These are phyloP conservation scores for Petunia hybrid DNA, from an alignment of 305 asterid species.

Conservation along the genomic window DNA sequence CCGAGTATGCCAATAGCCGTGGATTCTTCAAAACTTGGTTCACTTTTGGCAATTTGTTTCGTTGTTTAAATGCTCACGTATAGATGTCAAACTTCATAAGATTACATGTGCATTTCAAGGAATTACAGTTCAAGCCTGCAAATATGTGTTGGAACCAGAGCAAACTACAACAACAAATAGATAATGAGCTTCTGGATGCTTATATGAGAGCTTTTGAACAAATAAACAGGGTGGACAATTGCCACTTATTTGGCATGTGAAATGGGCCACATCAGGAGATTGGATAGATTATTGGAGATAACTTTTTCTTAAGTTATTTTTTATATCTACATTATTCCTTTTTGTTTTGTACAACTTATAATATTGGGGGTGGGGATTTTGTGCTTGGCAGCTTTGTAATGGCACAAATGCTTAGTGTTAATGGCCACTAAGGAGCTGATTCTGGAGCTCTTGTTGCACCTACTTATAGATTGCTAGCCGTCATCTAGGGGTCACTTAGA, in stretches of 20 bases:
- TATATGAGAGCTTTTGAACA: not conserved
- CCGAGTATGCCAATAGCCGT: not conserved
- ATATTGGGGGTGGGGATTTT: not conserved
- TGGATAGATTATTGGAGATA: not conserved
- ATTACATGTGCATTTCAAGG: not conserved
- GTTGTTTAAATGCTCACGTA: not conserved
- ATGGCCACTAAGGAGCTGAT: slow-evolving; percentile 3
- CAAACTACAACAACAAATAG: not conserved
- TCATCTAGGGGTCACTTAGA: not conserved
- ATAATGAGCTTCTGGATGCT: slow-evolving; percentile 11
- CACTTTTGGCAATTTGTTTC: not conserved
- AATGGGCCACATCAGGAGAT: slow-evolving; percentile 9
- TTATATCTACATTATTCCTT: not conserved
- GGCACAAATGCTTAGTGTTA: not conserved
- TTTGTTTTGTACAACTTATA: not conserved
- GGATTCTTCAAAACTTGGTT: not conserved
- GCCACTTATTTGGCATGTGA: not conserved
- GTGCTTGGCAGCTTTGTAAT: not conserved
- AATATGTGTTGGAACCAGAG: not conserved
- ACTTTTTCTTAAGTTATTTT: not conserved
- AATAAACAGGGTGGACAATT: not conserved
- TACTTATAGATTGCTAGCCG: not conserved
- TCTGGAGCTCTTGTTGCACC: not conserved
- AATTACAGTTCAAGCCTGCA: not conserved
- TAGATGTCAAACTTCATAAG: not conserved